Evolutionary conservation across 108 stramenopile species (phyloP).

Genomic region (Skeletonema potamos): DNA sequence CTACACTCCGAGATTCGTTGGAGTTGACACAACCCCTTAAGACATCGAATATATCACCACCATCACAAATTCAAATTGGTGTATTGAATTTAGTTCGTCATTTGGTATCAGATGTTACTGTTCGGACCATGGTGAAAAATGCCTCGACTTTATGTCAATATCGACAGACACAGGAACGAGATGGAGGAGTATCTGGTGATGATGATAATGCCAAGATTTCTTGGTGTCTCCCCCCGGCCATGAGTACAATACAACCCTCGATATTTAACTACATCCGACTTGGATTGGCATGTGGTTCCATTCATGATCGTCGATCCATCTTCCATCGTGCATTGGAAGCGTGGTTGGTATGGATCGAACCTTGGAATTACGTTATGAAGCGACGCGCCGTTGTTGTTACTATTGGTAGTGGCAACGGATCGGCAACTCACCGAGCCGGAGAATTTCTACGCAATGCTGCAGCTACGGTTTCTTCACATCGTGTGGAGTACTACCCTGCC

Average conservation of each 20-base stretch:
- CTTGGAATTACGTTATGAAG: slow-evolving; percentile 70
- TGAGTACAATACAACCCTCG: slow-evolving; percentile 60
- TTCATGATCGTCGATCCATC: slow-evolving; percentile 56
- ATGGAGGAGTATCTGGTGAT: slow-evolving; percentile 16
- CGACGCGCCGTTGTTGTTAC: slow-evolving; percentile 9
- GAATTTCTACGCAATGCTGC: slow-evolving; percentile 41
- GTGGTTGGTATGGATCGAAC: slow-evolving; percentile 87
- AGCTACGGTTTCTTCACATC: slow-evolving; percentile 18
- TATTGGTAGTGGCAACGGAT: neutral
- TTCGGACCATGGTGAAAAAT: slow-evolving; percentile 21
- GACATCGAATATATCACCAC: slow-evolving; percentile 41
- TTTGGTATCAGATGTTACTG: slow-evolving; percentile 24
- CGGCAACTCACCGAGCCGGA: slow-evolving; percentile 12
- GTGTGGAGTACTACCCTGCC: slow-evolving; percentile 34
- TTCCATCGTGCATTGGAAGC: slow-evolving; percentile 78
- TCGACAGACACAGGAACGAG: slow-evolving; percentile 17
- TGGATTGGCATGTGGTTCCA: slow-evolving; percentile 71
- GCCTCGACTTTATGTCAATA: slow-evolving; percentile 7
- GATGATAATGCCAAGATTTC: slow-evolving; percentile 12
- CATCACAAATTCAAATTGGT: slow-evolving; percentile 51
- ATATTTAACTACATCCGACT: slow-evolving; percentile 74
- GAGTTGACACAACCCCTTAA: slow-evolving; percentile 50
- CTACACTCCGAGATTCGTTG: slow-evolving; percentile 44
- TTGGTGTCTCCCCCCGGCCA: slow-evolving; percentile 64
- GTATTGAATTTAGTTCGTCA: slow-evolving; percentile 49